These are phyloP conservation scores for Salix udensis DNA, from an alignment of 345 rosid genomes.

Conservation along the genomic window DNA sequence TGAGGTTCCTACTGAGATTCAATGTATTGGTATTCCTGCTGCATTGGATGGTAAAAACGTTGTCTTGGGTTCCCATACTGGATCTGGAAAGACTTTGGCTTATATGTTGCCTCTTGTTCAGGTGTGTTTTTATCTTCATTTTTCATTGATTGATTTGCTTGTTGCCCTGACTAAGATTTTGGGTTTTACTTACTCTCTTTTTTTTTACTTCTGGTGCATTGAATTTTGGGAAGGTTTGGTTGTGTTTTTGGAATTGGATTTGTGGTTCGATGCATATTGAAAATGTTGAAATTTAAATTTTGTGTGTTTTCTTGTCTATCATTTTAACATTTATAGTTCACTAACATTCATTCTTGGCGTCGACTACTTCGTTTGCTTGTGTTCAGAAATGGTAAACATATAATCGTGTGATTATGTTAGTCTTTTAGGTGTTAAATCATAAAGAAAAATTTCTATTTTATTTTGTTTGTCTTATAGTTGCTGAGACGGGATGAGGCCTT, in stretches of 20 bases:
- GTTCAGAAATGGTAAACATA: background rate
- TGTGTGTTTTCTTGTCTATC: background rate
- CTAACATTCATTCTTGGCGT: no score
- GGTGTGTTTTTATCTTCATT: constrained; percentile 32
- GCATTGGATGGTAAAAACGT: constrained; percentile 73
- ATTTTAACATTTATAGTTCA: no score
- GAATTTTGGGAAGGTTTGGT: no score
- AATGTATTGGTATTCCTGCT: constrained; percentile 80
- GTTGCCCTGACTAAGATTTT: background rate
- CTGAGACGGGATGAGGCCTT: constrained; percentile 75
- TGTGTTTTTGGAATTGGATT: no score
- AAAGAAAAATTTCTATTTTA: constrained; percentile 1
- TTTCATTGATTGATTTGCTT: background rate
- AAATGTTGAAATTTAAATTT: background rate
- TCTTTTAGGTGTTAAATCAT: background rate
- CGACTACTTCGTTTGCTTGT: background rate
- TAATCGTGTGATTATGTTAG: background rate
- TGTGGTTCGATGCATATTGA: background rate
- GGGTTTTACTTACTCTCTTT: background rate
- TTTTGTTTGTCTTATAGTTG: constrained; percentile 45
- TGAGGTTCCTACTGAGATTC: constrained; percentile 91
- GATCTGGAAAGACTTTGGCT: constrained; percentile 92
- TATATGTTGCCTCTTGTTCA: constrained; percentile 90
- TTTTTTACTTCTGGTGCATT: background rate
- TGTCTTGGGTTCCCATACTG: constrained; percentile 92